Evolutionary conservation across 768 basidiomycete genomes (phyloP), one percentile per base, ranked within the genome.

Genomic region (Auricularia heimuer): DNA sequence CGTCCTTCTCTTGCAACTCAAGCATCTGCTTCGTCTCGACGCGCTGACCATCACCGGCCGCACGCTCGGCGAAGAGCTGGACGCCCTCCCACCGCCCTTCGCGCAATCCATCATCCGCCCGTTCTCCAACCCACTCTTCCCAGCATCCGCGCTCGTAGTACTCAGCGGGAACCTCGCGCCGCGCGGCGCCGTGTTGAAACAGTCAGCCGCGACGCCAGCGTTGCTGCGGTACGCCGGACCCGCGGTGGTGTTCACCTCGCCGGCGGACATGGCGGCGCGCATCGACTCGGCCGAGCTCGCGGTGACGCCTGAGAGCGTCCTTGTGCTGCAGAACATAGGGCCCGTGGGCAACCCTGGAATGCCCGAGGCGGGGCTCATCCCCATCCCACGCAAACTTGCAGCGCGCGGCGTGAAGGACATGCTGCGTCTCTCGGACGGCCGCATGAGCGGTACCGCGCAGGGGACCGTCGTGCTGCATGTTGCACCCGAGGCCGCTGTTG

Each of bases 401-500:
- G 61, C 63, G 37, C 11, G 62, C 21, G 71, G 71, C 33, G 68
- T 72, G 34, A 70, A 68, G 63, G 71, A 72, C 51, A 70, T 72
- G 69, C 45, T 72, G 4, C 69, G 71, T 1, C 65, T 72, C 29
- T 67, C 65, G 29, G 71, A 72, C 51, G 71, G 68, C 8, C 67
- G 71, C 18, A 72, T 72, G 71, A 68, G 67, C 24, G 71, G 71
- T 3, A 72, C 71, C 3, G 71, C 71, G 18, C 47, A 54, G 10
- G 71, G 71, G 2, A 72, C 73, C 10, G 70, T 74, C 45, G 70
- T 72, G 16, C 68, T 72, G 6, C 71, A 72, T 62, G 66, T 72
- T 24, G 51, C 71, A 12, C 71, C 71, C 2, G 71, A 72, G 65
- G 67, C 71, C 24, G 69, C 68, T 34, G 63, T 66, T 10, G 71